Percentiles rank a stretch among this genome's conserved stretches.
Conservation (phyloP, 176 grass and related monocot species). For the Eleusine coracana region DNA sequence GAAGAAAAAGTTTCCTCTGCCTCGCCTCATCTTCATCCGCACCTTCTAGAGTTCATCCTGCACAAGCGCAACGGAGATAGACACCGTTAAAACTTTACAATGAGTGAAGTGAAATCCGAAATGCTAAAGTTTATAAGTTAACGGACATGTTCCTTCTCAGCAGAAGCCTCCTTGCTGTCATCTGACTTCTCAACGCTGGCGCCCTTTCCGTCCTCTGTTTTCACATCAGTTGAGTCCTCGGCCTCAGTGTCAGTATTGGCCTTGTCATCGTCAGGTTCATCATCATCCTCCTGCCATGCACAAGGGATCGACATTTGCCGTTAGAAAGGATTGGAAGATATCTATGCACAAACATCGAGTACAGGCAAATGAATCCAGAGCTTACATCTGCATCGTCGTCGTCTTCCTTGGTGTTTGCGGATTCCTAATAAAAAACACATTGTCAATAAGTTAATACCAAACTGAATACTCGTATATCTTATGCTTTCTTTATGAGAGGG, state of each 20-base stretch:
- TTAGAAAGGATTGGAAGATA: neutral
- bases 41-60: conserved; percentile 64
- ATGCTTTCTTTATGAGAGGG: neutral
- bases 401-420: conserved; percentile 23
- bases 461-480: neutral
- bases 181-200: conserved; percentile 24
- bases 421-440: conserved; percentile 33
- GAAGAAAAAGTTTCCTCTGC: neutral
- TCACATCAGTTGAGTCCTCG: neutral
- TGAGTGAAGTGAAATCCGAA: neutral
- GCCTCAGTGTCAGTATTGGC: neutral
- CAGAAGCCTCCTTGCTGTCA: conserved; percentile 28
- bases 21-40: neutral
- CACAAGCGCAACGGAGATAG: neutral
- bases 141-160: conserved; percentile 37
- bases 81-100: neutral
- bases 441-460: neutral
- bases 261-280: conserved; percentile 11
- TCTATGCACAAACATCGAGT: conserved; percentile 1
- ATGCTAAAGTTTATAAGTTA: neutral
- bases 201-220: conserved; percentile 1
- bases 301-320: neutral
- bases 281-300: conserved; percentile 46
- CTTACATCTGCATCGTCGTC: conserved; percentile 37
- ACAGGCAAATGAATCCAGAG: neutral